A percentile compares a stretch with the other conserved stretches of the same genome.
Evolutionary conservation across 176 grass and related monocot species (phyloP).

Genomic region (Eragrostis curvula): DNA sequence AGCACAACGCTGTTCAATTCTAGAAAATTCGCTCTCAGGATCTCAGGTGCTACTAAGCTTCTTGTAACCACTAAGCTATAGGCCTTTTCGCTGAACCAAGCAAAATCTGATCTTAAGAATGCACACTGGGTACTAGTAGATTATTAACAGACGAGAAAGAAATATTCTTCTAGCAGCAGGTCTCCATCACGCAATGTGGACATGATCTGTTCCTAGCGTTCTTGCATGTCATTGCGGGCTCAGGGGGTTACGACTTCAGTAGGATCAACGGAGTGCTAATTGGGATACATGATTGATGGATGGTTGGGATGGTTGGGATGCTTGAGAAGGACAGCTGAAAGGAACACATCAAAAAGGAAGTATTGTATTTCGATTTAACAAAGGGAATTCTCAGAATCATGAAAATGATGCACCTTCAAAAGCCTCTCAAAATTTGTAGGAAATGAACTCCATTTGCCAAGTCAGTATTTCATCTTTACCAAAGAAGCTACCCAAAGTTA

Average conservation of each 20-base stretch:
- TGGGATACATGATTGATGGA: slow-evolving; percentile 16
- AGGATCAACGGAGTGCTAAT: slow-evolving; percentile 28
- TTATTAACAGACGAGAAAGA: not conserved
- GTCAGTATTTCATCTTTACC: too few species aligned
- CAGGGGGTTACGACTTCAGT: not conserved
- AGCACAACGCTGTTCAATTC: too few species aligned
- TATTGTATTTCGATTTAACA: too few species aligned
- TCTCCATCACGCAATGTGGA: slow-evolving; percentile 19
- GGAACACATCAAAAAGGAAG: not conserved
- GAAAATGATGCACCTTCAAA: too few species aligned
- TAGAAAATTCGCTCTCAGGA: too few species aligned
- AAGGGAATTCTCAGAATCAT: too few species aligned
- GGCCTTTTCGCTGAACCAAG: not conserved
- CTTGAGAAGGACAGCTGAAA: slow-evolving; percentile 8
- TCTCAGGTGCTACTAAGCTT: too few species aligned
- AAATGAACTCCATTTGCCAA: too few species aligned
- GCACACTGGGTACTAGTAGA: not conserved
- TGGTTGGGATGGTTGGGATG: not conserved
- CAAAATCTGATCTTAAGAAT: not conserved
- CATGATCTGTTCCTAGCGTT: not conserved
- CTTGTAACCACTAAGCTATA: too few species aligned
- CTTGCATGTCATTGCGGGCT: slow-evolving; percentile 10
- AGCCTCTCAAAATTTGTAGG: too few species aligned
- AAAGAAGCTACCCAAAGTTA: too few species aligned
- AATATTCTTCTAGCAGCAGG: not conserved